phyloP scores from a whole-genome alignment of 108 stramenopile species.

The Fistulifera pelliculosa region DNA sequence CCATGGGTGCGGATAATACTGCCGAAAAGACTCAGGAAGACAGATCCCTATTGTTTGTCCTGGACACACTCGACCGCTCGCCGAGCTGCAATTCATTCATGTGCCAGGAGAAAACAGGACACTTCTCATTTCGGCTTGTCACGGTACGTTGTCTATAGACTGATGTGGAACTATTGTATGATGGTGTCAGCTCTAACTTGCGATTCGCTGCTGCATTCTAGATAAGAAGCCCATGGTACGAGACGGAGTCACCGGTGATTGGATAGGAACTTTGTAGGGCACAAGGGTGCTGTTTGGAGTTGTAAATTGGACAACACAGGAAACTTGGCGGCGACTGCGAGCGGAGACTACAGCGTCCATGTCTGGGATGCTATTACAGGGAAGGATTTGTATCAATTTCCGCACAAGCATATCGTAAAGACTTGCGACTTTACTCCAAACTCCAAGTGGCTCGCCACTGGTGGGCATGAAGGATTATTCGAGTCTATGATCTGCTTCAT shows the following conservation, averaged over 20 bases:
- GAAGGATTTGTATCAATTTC: slow-evolving; percentile 49
- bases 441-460: slow-evolving; percentile 74
- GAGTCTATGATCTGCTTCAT: slow-evolving; percentile 67
- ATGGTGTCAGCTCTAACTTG: background rate
- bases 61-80: slow-evolving; percentile 86
- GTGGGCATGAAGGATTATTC: slow-evolving; percentile 90
- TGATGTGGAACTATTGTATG: background rate
- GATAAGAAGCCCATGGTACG: slow-evolving; percentile 93
- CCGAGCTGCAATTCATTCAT: slow-evolving; percentile 76
- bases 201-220: background rate
- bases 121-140: slow-evolving; percentile 77
- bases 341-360: slow-evolving; percentile 78
- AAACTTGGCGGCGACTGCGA: slow-evolving; percentile 81
- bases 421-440: slow-evolving; percentile 85
- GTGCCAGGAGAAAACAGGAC: slow-evolving; percentile 42
- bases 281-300: slow-evolving; percentile 99
- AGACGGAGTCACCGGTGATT: slow-evolving; percentile 92
- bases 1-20: too few relatives aligned
- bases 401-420: slow-evolving; percentile 96
- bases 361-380: slow-evolving; percentile 92
- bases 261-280: slow-evolving; percentile 98
- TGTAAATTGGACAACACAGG: slow-evolving; percentile 80
- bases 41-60: slow-evolving; percentile 93
- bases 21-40: slow-evolving; percentile 6
- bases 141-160: slow-evolving; percentile 18